Base-by-base conservation (phyloP, 768 basidiomycete genomes). In the Boletus huronensis region DNA sequence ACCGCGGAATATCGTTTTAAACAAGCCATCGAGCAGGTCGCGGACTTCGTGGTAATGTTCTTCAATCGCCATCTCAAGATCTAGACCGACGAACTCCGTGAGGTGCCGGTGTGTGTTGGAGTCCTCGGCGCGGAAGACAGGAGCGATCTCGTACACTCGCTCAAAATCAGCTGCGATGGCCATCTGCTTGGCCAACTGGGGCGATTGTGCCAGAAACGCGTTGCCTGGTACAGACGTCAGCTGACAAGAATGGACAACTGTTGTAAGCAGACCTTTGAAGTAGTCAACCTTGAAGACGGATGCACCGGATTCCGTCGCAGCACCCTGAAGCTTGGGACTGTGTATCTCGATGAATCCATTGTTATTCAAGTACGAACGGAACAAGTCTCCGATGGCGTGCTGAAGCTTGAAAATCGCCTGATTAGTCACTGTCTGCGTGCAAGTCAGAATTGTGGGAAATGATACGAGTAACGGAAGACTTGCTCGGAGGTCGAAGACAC, bases 101-200 rank as follows among this genome's bases (percentile, higher is more conserved):
- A 99, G 79, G 77, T 99, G 97, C 48, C 97, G 89, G 69, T 98
- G 93, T 3, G 97, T 98, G 73, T 95, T 93, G 44, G 96, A 88
- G 71, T 98, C 85, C 73, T 98, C 97, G 16, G 97, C 97, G 58
- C 97, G 92, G 79, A 98, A 98, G 52, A 98, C 96, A 52, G 88
- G 84, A 0, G 87, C 97, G 57, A 99, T 93, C 74, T 99, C 97
- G 74, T 95, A 99, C 8, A 99, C 97, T 31, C 93, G 83, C 72
- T 98, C 97, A 68, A 98, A 94, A 74, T 98, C 97, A 50, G 93
- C 94, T 32, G 97, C 93, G 64, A 99, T 98, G 56, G 90, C 91
- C 97, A 99, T 99, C 74, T 99, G 97, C 73, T 99, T 99, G 48
- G 94, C 92, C 16, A 98, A 79, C 68, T 99, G 97, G 38, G 97